These are phyloP conservation scores for Aspergillus brunneoviolaceus DNA, from an alignment of 2,329 filamentous ascomycete species.

Conservation along the genomic window DNA sequence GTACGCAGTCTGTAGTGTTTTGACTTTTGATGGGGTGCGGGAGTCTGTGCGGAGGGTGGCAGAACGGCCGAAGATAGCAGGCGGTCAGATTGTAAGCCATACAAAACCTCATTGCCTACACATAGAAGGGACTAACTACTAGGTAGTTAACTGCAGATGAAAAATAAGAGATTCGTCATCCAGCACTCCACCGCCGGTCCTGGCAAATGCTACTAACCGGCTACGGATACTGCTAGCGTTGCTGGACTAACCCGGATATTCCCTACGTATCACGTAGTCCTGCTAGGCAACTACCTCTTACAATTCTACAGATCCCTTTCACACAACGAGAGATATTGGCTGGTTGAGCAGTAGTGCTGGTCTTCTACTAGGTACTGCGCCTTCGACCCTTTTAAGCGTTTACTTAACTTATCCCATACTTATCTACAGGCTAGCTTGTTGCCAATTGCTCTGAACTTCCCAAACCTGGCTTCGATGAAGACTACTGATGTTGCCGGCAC, in stretches of 20 bases:
- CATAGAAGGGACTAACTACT: too few species aligned
- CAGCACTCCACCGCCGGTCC: not conserved
- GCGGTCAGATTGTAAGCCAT: too few species aligned
- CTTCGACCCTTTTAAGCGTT: not conserved
- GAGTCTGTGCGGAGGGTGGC: too few species aligned
- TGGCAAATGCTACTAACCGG: not conserved
- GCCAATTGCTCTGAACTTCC: not conserved
- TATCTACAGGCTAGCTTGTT: not conserved
- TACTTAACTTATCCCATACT: too few species aligned
- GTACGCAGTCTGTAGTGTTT: too few species aligned
- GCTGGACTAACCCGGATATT: not conserved
- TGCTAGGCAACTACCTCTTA: not conserved
- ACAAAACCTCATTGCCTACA: too few species aligned
- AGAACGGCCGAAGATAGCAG: too few species aligned
- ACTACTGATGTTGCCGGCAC: not conserved
- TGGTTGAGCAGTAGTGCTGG: not conserved
- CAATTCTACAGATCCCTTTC: not conserved
- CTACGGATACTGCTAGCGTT: not conserved
- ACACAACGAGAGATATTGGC: not conserved
- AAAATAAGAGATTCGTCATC: slow-evolving; percentile 1
- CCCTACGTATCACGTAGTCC: too few species aligned
- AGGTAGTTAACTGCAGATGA: too few species aligned
- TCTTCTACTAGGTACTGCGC: not conserved
- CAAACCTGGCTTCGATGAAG: not conserved
- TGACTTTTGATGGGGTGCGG: too few species aligned